Evolutionary conservation across 2,329 filamentous ascomycete species (phyloP).

Genomic region (Clarireedia monteithiana): DNA sequence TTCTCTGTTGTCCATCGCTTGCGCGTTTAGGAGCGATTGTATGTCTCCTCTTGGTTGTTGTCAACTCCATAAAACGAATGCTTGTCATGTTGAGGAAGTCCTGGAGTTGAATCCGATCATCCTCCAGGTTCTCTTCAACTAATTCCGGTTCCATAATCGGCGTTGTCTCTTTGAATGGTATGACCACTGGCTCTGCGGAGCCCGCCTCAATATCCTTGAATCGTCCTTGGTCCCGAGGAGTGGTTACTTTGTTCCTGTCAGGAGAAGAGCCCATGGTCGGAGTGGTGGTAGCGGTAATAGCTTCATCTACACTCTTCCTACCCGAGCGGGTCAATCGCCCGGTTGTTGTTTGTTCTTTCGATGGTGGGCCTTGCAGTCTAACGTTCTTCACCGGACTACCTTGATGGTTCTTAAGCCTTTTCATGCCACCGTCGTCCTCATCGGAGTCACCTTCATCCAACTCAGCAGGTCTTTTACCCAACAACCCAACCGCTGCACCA

Average conservation of each 20-base stretch:
- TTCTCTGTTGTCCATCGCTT: constrained; percentile 27
- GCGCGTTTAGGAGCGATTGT: constrained; percentile 57
- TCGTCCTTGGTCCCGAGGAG: constrained; percentile 47
- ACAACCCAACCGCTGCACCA: constrained; percentile 62
- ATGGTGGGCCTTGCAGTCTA: constrained; percentile 59
- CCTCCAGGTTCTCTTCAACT: constrained; percentile 29
- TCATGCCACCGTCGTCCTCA: constrained; percentile 52
- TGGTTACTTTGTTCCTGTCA: constrained; percentile 38
- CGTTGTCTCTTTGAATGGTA: constrained; percentile 34
- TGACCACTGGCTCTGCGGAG: constrained; percentile 32
- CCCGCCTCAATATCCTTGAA: constrained; percentile 45
- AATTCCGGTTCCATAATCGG: constrained; percentile 42
- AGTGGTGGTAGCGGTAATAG: constrained; percentile 30
- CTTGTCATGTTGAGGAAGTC: constrained; percentile 93
- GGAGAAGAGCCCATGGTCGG: constrained; percentile 42
- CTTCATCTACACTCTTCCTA: constrained; percentile 39
- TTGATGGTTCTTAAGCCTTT: constrained; percentile 64
- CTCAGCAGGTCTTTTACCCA: constrained; percentile 68
- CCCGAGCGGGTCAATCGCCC: constrained; percentile 47
- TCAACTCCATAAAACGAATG: constrained; percentile 97
- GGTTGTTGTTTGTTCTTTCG: constrained; percentile 57
- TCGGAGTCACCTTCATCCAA: constrained; percentile 58
- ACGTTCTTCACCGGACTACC: constrained; percentile 72
- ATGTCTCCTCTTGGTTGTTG: constrained; percentile 87
- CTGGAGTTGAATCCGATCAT: constrained; percentile 70